Base-by-base conservation (phyloP, 2,329 filamentous ascomycete species). In the Cercospora sp. region DNA sequence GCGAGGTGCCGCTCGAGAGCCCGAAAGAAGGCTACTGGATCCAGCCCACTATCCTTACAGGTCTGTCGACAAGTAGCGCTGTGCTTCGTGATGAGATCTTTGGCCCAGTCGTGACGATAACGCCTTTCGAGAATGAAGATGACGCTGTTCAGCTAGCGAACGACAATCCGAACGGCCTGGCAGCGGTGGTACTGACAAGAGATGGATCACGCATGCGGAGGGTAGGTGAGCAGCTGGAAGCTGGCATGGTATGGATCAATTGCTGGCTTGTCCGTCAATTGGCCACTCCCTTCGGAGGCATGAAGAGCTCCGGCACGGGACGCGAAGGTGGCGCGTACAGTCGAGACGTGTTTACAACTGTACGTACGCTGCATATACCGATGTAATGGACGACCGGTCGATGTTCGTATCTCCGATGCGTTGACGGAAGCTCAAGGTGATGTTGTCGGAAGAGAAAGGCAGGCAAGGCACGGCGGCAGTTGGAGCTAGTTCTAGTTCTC, bases 11-110 rank as follows among this genome's bases (percentile, higher is more conserved):
- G 18, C 3, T 26, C 8, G 60, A 59, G 45, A 31, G 16, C n/a
- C 65, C 65, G 8, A n/a, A 45, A 20, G 63, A 48, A 13, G 81
- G 82, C 18, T 80, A 78, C 67, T 83, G 81, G 67, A 75, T 85
- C 18, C 75, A 79, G 63, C 82, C 83, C 2, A 80, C 81, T n/a
- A 80, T 85, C 59, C 84, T 84, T 74, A 73, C 80, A 16, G 74
- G 82, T 59, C 75, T 80, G 10, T 76, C 80, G 7, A 80, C 81
- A 66, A 72, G 78, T 28, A 78, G 80, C 2, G 78, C 69, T 16
- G 71, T 79, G 16, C 69, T 75, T 20, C 75, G 72, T 26, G 75
- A 80, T 65, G 77, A 80, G 66, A 77, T 80, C 48, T 79, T 80
- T 63, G 77, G 79, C 5, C 77, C 79, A 2, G 77, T 79, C 5